Evolutionary conservation across 495 filamentous ascomycete genomes (phyloP), one percentile per base, ranked within the genome.

Genomic region (Neurospora sp.): DNA sequence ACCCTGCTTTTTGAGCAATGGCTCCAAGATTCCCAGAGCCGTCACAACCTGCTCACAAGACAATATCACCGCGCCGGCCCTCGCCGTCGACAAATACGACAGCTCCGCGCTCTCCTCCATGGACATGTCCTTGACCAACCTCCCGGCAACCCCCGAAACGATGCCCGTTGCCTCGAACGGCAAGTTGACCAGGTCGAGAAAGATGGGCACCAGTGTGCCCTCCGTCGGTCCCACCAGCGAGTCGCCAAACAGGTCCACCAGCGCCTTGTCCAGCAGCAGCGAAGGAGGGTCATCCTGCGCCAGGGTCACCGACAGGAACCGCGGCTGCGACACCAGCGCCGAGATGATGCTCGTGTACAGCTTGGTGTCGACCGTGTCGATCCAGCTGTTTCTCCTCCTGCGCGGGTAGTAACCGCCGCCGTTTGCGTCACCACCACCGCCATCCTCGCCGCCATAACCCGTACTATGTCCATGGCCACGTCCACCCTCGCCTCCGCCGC

Each of bases 151-250:
- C 8, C 94, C 94, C 75, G 93, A 97, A 42, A 98, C 93, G 71
- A 98, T 97, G 41, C 96, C 96, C 1, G 94, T 97, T 4, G 93
- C 94, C 80, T 97, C 94, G 31, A 94, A 85, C 1, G 94, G 93
- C 3, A 98, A 84, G 39, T 90, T 89, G 27, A 87, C 87, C 69
- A 99, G 84, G 75, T 98, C 94, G 3, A 99, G 86, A 74, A 92
- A 95, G 73, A 99, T 96, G 0, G 96, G 94, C 16, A 98, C 89
- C 18, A 97, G 87, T 40, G 89, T 87, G 69, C 93, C 91, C 68
- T 93, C 91, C 31, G 90, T 93, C 39, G 90, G 90, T 14, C 96
- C 95, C 0, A 96, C 87, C 1, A 98, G 85, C 6, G 91, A 85
- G 74, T 90, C 86, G 22, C 86, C 87, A 72, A 91, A 91, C 70